phyloP scores from a whole-genome alignment of 805 yeast genomes.

The Wickerhamiella lipophila region DNA sequence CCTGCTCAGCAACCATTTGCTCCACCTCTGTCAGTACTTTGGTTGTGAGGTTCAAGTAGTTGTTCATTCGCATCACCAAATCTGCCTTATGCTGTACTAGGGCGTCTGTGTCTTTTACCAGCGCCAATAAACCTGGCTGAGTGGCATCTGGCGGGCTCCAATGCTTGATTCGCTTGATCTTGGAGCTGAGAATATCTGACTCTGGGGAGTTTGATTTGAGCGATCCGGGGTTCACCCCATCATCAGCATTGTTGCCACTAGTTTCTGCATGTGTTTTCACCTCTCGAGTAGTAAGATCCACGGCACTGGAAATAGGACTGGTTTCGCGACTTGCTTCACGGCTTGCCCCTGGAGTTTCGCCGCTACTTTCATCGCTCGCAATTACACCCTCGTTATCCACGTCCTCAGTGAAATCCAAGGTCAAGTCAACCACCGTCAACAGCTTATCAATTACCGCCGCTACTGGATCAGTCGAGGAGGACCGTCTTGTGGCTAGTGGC shows the following conservation, averaged over 20 bases:
- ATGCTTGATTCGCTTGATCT: not conserved
- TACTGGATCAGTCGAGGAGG: not conserved
- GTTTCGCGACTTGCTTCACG: not conserved
- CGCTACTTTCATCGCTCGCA: not conserved
- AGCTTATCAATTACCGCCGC: not conserved
- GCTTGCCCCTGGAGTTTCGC: not conserved
- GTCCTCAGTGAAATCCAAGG: slow-evolving; percentile 1
- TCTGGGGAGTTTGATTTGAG: not conserved
- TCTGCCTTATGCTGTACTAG: slow-evolving; percentile 8
- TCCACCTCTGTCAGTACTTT: slow-evolving; percentile 10
- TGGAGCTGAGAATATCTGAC: not conserved
- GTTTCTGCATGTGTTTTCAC: too few relatives aligned
- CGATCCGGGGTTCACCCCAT: not conserved
- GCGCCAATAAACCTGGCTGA: slow-evolving; percentile 4
- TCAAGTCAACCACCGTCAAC: not conserved
- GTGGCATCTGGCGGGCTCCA: slow-evolving; percentile 6
- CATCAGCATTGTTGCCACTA: not conserved
- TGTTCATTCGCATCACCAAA: slow-evolving; percentile 9
- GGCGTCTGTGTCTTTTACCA: slow-evolving; percentile 8
- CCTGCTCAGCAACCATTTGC: slow-evolving; percentile 8
- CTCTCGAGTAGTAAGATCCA: not conserved
- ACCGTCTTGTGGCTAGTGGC: slow-evolving; percentile 17
- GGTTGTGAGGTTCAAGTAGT: not conserved
- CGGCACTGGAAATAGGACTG: not conserved
- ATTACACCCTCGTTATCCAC: not conserved